These are phyloP conservation scores for Protomyces inundatus DNA, from an alignment of 1,139 yeast species.

Conservation along the genomic window DNA sequence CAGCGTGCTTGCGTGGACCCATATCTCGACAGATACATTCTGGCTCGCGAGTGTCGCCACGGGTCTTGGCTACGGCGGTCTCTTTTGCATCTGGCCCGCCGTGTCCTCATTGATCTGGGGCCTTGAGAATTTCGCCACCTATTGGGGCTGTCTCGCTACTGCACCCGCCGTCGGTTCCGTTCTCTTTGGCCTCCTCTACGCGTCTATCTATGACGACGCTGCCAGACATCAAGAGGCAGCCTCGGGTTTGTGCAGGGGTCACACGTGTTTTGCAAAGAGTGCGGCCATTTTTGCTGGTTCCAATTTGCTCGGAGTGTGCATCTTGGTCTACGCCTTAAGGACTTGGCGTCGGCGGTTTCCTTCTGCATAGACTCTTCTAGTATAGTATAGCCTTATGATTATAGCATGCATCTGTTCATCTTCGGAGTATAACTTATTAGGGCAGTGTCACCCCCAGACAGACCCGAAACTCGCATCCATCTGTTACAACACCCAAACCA, in stretches of 20 bases:
- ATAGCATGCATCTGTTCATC: too few species aligned
- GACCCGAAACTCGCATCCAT: too few species aligned
- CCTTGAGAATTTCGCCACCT: conserved; percentile 78
- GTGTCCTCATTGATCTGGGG: conserved; percentile 84
- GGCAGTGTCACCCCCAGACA: too few species aligned
- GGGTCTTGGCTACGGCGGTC: conserved; percentile 75
- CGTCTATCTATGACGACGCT: conserved; percentile 52
- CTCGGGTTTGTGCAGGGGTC: conserved; percentile 5
- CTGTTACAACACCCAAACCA: too few species aligned
- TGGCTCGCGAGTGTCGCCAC: conserved; percentile 49
- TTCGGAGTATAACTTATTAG: too few species aligned
- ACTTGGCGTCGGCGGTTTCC: conserved; percentile 21
- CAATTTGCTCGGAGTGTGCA: conserved; percentile 13
- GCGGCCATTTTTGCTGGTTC: conserved; percentile 3
- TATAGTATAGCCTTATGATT: too few species aligned
- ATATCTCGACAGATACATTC: conserved; percentile 34
- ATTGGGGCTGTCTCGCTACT: conserved; percentile 86
- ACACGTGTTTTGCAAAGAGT: conserved; percentile 5
- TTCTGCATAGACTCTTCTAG: not conserved
- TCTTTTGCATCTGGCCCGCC: conserved; percentile 81
- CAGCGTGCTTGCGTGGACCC: conserved; percentile 42
- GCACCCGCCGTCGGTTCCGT: conserved; percentile 89
- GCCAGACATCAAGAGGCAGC: not conserved
- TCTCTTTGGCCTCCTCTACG: conserved; percentile 65
- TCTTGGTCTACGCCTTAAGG: conserved; percentile 4